These are phyloP conservation scores for Cladobotryum mycophilum DNA, from an alignment of 2,329 filamentous ascomycete species.

Conservation along the genomic window DNA sequence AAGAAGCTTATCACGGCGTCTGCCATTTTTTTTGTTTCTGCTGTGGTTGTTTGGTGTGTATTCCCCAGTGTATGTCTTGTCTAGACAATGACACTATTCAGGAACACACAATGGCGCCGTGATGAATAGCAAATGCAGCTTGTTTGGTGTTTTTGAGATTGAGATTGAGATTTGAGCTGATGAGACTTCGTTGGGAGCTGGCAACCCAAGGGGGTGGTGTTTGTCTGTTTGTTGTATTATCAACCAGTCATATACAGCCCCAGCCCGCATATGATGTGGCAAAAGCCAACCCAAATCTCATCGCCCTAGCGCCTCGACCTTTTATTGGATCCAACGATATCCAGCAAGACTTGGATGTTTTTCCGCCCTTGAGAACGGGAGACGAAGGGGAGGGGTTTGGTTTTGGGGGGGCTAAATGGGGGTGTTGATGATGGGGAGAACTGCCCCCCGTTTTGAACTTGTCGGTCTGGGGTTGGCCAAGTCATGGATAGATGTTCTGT, in stretches of 20 bases:
- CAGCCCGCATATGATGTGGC: too few relatives aligned
- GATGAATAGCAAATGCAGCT: neutral
- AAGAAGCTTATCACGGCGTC: neutral
- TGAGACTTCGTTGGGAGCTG: too few relatives aligned
- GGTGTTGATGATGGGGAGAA: neutral
- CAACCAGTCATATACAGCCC: neutral
- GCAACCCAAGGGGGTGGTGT: neutral
- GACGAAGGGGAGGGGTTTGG: too few relatives aligned
- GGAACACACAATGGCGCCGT: neutral
- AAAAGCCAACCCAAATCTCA: too few relatives aligned
- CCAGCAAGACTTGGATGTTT: too few relatives aligned
- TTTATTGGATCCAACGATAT: too few relatives aligned
- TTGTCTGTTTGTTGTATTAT: neutral
- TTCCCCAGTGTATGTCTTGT: neutral
- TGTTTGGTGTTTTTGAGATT: neutral
- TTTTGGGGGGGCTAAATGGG: too few relatives aligned
- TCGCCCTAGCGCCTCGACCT: too few relatives aligned
- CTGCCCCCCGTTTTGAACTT: neutral
- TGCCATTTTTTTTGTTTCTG: too few relatives aligned
- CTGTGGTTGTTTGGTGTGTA: neutral
- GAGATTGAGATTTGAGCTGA: too few relatives aligned
- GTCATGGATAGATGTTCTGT: neutral
- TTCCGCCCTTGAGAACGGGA: too few relatives aligned
- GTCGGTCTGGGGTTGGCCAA: neutral
- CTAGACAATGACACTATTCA: neutral